phyloP scores from a whole-genome alignment of 768 basidiomycete species.

The Mrakia blollopis region DNA sequence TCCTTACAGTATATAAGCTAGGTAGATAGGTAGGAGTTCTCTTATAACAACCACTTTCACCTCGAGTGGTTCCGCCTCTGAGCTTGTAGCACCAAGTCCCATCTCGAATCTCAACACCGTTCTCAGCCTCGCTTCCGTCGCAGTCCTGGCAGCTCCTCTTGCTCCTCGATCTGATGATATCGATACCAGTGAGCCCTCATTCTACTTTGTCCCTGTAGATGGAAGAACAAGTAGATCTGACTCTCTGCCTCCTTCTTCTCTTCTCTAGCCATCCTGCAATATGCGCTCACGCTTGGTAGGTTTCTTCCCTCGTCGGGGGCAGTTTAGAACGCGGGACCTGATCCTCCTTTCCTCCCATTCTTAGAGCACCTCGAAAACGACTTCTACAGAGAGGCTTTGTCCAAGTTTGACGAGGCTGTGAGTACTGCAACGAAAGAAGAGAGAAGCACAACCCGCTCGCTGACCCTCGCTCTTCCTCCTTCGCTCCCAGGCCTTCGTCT shows the following conservation, averaged over 20 bases:
- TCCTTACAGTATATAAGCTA: too few relatives aligned
- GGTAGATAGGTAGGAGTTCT: too few relatives aligned
- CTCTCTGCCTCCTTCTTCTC: neutral
- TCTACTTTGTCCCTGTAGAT: neutral
- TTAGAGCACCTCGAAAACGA: slow-evolving; percentile 25
- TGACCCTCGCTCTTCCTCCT: too few relatives aligned
- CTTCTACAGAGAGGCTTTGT: slow-evolving; percentile 42
- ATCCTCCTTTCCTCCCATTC: too few relatives aligned
- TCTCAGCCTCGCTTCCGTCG: slow-evolving; percentile 5
- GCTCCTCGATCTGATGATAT: slow-evolving; percentile 5
- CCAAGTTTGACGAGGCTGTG: slow-evolving; percentile 49
- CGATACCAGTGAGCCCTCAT: slow-evolving; percentile 8
- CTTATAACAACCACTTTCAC: too few relatives aligned
- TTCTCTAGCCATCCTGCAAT: slow-evolving; percentile 14
- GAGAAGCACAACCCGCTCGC: too few relatives aligned
- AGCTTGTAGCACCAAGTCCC: too few relatives aligned
- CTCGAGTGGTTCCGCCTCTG: too few relatives aligned
- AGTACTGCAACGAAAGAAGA: too few relatives aligned
- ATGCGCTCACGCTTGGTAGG: neutral
- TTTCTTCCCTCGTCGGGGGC: neutral
- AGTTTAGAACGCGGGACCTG: too few relatives aligned
- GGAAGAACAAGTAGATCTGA: neutral
- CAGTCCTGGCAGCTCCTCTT: neutral
- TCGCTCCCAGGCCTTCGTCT: slow-evolving; percentile 45
- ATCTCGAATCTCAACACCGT: too few relatives aligned